phyloP scores from a whole-genome alignment of 768 basidiomycete species.

The Panaeolus papilionaceus region DNA sequence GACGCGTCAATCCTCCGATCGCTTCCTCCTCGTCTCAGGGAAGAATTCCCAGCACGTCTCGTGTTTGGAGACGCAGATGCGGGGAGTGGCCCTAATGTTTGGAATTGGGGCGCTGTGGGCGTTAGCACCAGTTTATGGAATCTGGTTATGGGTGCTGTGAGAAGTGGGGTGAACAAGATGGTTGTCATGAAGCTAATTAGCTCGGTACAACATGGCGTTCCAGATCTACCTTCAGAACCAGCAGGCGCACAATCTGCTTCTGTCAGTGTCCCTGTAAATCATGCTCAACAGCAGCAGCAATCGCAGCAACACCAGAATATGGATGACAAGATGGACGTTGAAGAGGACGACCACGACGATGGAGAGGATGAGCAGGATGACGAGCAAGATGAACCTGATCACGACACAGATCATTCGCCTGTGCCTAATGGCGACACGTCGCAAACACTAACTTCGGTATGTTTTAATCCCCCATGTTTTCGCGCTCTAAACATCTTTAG shows the following conservation, averaged over 20 bases:
- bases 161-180: constrained; percentile 65
- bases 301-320: constrained; percentile 21
- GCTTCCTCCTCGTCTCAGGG: constrained; percentile 68
- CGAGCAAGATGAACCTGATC: constrained; percentile 20
- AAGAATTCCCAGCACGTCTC: constrained; percentile 76
- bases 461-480: constrained; percentile 1
- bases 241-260: constrained; percentile 20
- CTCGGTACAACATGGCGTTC: constrained; percentile 61
- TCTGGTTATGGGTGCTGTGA: constrained; percentile 66
- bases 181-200: constrained; percentile 63
- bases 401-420: constrained; percentile 20
- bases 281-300: constrained; percentile 17
- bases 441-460: constrained; percentile 18
- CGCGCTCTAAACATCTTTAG: constrained; percentile 7
- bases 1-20: constrained; percentile 75
- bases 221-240: constrained; percentile 36
- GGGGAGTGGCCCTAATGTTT: constrained; percentile 63
- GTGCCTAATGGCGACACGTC: constrained; percentile 23
- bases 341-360: constrained; percentile 25
- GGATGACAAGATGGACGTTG: constrained; percentile 38
- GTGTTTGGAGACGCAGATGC: constrained; percentile 63
- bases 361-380: constrained; percentile 22
- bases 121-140: constrained; percentile 78
- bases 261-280: constrained; percentile 5
- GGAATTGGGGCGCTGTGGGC: constrained; percentile 82